A percentile compares a stretch with the other conserved stretches of the same genome.
Evolutionary conservation across 345 rosid species (phyloP).

Genomic region (Sisymbrium altissimum): DNA sequence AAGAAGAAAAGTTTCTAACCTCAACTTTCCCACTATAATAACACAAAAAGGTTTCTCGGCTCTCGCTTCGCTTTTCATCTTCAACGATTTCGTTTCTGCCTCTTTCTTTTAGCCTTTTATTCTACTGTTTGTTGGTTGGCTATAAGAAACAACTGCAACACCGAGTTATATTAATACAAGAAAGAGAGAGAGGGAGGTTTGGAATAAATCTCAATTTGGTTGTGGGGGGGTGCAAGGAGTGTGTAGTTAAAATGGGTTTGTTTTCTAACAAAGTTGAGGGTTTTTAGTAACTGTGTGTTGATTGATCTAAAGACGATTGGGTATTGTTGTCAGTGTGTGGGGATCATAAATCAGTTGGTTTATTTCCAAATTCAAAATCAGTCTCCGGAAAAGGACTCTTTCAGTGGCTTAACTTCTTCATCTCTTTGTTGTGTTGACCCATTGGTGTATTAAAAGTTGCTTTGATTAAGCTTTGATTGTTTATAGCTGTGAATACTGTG

Average conservation of each 20-base stretch:
- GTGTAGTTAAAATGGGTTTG: conserved; percentile 17
- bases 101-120: not conserved
- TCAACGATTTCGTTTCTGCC: not conserved
- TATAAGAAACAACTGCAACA: not conserved
- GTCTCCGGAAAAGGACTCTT: not conserved
- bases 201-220: not conserved
- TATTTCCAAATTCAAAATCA: not conserved
- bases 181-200: not conserved
- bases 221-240: conserved; percentile 9
- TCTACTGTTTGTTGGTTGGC: conserved; percentile 7
- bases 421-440: too few relatives aligned
- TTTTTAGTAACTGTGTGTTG: conserved; percentile 15
- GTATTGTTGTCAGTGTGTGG: conserved; percentile 13
- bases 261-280: conserved; percentile 8
- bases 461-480: not conserved
- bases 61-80: not conserved
- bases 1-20: conserved; percentile 24
- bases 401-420: not conserved
- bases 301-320: conserved; percentile 25
- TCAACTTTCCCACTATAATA: conserved; percentile 1
- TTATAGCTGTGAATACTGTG: not conserved
- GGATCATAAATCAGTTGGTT: not conserved
- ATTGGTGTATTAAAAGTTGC: not conserved
- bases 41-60: conserved; percentile 17
- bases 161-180: conserved; percentile 18